Base-by-base conservation (phyloP, 495 filamentous ascomycete species). In the Chaetomium cochliodes region DNA sequence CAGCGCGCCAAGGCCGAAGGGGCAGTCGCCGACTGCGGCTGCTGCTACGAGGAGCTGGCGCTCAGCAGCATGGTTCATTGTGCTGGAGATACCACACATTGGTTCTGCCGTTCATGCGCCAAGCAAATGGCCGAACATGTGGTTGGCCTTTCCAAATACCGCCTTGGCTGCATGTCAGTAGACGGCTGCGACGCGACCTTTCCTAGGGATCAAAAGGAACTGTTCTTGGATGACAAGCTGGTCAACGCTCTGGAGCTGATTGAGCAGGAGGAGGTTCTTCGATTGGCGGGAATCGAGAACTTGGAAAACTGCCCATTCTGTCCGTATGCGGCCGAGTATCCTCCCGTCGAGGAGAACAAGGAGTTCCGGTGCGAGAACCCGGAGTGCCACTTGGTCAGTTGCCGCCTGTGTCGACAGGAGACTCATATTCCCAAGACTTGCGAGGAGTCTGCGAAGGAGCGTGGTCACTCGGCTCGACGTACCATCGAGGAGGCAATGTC, bases 401-500 rank as follows among this genome's bases (percentile, higher is more conserved):
- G 92, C 69, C 87, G 92, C 3, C 77, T 88, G 0, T 96, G 92
- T 73, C 84, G 85, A 47, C 73, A 81, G 25, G 85, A 87, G 53
- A 88, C 87, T 0, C 92, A 96, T 72, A 86, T 92, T 26, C 92
- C 92, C 0, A 77, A 84, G 63, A 85, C 81, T 3, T 96, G 92
- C 69, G 83, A 87, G 49, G 90, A 96, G 70, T 79, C 77, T 46
- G 82, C 80, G 26, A 86, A 84, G 67, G 85, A 88, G 25, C 82
- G 83, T 8, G 76, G 78, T 3, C 58, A 84, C 5, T 82, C 82
- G 25, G 82, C 85, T 42, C 85, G 89, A 13, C 90, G 88, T 66
- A 68, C 71, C 12, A 82, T 96, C 26, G 92, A 96, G 72, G 91
- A 96, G 75, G 92, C 91, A 3, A 92, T 92, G 88, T 91, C 88